Base-by-base conservation (phyloP, 768 basidiomycete species). In the Pholiota microspora region DNA sequence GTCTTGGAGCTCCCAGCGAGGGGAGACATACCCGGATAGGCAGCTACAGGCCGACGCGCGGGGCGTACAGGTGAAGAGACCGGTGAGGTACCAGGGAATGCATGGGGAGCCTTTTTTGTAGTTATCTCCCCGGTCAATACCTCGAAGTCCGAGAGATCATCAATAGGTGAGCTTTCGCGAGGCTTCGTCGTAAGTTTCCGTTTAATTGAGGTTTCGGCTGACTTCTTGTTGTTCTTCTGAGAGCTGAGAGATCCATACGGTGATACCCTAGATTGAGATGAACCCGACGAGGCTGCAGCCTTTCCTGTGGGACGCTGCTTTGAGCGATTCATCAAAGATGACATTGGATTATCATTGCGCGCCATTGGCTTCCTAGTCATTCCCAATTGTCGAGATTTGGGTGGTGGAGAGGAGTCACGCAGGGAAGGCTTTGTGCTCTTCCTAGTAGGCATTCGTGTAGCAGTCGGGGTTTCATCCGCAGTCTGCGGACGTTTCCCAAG, bases 21-120 rank as follows among this genome's bases (percentile, higher is more conserved):
- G 31, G 60, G 55, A 28, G 57, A 59, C 40, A 61, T 40, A 7
- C 32, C 16, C 4, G 60, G 53, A 23, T 57, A 59, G 0, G 25
- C 32, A 4, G 25, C 28, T 13, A 12, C 28, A 24, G n/a, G n/a
- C 2, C 28, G 36, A 6, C 23, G 18, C 8, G 13, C 29, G 2
- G 28, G 12, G 21, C 18, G 21, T 23, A 34, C n/a, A 29, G 35
- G 36, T 13, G 31, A 28, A 7, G 55, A 16, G 3, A 46, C 21
- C n/a, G 55, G 52, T 15, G 45, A 49, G 1, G 18, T 12, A 9
- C 9, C 28, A 21, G 59, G 55, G 36, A 54, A 59, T 10, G 42
- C 36, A 16, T 55, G 50, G 2, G 46, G 54, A 2, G 32, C 34
- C 6, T 45, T 50, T 15, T 49, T 53, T 36, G 18, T 23, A 2